phyloP scores from a whole-genome alignment of 2,329 filamentous ascomycete genomes.

The Knufia fluminis region DNA sequence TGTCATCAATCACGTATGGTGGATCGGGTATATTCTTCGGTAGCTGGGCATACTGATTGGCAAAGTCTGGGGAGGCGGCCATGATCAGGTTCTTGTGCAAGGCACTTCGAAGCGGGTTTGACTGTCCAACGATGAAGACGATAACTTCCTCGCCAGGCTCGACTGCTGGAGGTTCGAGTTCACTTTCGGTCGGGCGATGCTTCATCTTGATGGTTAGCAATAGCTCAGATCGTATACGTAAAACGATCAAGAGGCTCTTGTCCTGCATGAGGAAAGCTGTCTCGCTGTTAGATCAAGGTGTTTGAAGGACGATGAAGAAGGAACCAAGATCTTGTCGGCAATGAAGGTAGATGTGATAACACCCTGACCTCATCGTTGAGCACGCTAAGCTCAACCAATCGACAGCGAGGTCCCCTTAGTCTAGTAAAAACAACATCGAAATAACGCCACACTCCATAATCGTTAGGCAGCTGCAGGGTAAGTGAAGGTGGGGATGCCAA shows the following conservation, averaged over 20 bases:
- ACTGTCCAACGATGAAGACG: conserved; percentile 37
- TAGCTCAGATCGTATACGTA: neutral
- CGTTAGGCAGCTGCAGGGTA: neutral
- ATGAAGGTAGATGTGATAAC: neutral
- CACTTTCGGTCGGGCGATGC: neutral
- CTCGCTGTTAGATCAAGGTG: no score
- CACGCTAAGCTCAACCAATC: neutral
- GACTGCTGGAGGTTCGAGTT: conserved; percentile 11
- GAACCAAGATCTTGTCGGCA: neutral
- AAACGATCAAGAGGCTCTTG: neutral
- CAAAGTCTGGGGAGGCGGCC: conserved; percentile 41
- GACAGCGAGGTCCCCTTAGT: neutral
- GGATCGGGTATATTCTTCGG: conserved; percentile 32
- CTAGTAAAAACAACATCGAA: neutral
- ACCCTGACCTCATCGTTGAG: neutral
- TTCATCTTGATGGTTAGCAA: neutral
- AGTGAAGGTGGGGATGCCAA: neutral
- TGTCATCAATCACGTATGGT: conserved; percentile 39
- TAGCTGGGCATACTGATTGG: conserved; percentile 6
- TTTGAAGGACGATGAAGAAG: neutral
- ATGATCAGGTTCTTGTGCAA: conserved; percentile 41
- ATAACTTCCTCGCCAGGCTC: conserved; percentile 14
- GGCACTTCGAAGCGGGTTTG: conserved; percentile 32
- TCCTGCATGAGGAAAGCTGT: no score
- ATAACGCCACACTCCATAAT: neutral